Base-by-base conservation (phyloP, 2,329 filamentous ascomycete genomes). In the Fusarium oxysporum region DNA sequence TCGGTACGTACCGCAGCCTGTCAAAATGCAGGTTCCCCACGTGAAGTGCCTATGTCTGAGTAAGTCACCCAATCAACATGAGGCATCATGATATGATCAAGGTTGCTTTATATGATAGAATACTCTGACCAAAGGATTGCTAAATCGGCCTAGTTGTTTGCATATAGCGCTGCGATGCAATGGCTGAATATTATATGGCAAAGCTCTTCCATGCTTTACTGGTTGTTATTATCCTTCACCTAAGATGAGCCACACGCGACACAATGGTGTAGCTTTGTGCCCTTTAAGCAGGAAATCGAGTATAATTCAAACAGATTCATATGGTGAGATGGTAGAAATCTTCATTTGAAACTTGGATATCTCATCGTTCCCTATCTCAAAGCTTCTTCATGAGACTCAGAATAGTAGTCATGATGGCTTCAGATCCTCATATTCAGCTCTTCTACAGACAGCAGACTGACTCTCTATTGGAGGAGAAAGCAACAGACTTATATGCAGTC, bases 1-100 rank as follows among this genome's bases (percentile, higher is more conserved):
- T 77, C 63, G 58, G 65, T 70, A 66, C 66, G 64, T 71, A 70
- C 63, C 74, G 25, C 23, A 25, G 37, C 63, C 50, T 65, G 69
- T 69, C 64, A 70, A 65, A 65, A 69, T 70, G 68, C 64, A 72
- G 55, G 48, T 56, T 70, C 58, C 59, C 65, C 69, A 65, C 69
- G 55, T 72, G 44, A 41, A 16, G 50, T 53, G 35, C 30, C 35
- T 41, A 35, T 38, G 16, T 56, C 50, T 51, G 56, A 48, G n/a
- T 55, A 48, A 54, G 28, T 25, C 35, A n/a, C 33, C 65, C 57
- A 68, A 68, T 68, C 57, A 64, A 28, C 41, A 16, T 60, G 16
- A 30, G 33, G 51, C 32, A 51, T 47, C 37, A 21, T 40, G 44
- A 59, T 40, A 53, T 23, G 47, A 21, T 38, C 30, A 30, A 32